Percentiles rank a stretch among this genome's conserved stretches.
phyloP scores from a whole-genome alignment of 2,329 filamentous ascomycete species.

The Camptophora hylomeconis region DNA sequence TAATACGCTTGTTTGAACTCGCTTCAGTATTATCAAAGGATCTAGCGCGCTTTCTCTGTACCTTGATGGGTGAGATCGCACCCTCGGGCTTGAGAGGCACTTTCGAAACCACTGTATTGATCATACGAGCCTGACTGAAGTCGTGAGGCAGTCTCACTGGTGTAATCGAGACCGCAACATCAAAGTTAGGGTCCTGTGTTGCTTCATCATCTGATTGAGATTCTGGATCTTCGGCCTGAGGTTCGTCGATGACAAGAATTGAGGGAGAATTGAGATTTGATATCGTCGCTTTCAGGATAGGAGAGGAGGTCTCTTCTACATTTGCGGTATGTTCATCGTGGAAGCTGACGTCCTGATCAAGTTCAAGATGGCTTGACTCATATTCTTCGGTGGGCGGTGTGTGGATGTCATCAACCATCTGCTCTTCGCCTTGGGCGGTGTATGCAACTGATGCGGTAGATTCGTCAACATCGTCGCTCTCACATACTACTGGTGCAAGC shows the following conservation, averaged over 20 bases:
- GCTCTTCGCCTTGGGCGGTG: conserved; percentile 56
- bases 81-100: conserved; percentile 59
- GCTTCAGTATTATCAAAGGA: conserved; percentile 29
- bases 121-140: conserved; percentile 37
- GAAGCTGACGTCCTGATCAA: too few relatives aligned
- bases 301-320: too few relatives aligned
- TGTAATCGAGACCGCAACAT: too few relatives aligned
- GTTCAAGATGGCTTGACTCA: too few relatives aligned
- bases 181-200: too few relatives aligned
- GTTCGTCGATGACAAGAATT: too few relatives aligned
- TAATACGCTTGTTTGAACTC: too few relatives aligned
- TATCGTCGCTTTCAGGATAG: too few relatives aligned
- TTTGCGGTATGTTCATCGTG: too few relatives aligned
- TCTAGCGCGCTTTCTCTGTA: conserved; percentile 35
- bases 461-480: conserved; percentile 22
- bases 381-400: conserved; percentile 32
- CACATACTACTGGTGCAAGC: conserved; percentile 6
- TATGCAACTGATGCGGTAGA: conserved; percentile 42
- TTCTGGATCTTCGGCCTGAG: too few relatives aligned
- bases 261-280: too few relatives aligned
- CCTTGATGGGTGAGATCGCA: conserved; percentile 32
- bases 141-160: conserved; percentile 39
- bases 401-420: conserved; percentile 25
- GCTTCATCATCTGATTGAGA: too few relatives aligned
- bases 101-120: conserved; percentile 59